Evolutionary conservation across 2,329 filamentous ascomycete species (phyloP).

Genomic region (Alternaria burnsii): DNA sequence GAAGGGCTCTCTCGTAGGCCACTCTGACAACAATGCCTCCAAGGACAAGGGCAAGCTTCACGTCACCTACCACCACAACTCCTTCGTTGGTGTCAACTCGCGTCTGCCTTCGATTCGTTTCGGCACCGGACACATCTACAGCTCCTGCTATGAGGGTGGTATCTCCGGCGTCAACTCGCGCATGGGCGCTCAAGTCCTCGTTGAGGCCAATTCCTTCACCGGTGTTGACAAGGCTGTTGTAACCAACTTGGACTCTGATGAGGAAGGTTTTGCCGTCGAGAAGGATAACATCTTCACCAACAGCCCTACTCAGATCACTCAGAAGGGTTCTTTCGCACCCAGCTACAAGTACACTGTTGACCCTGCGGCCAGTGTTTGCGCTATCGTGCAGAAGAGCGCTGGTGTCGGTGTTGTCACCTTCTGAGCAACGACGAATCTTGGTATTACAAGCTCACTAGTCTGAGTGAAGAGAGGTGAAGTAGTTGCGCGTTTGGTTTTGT

Average conservation of each 20-base stretch:
- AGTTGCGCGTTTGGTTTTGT: slow-evolving; percentile 21
- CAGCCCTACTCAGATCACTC: slow-evolving; percentile 55
- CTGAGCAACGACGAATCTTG: slow-evolving; percentile 14
- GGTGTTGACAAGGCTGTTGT: slow-evolving; percentile 65
- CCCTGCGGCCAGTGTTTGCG: slow-evolving; percentile 35
- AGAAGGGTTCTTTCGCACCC: slow-evolving; percentile 61
- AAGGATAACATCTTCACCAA: slow-evolving; percentile 57
- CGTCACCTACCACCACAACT: slow-evolving; percentile 73
- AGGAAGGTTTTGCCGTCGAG: slow-evolving; percentile 58
- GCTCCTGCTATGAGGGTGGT: slow-evolving; percentile 54
- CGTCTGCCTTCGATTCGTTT: slow-evolving; percentile 71
- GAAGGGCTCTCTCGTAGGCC: slow-evolving; percentile 68
- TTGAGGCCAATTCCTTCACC: slow-evolving; percentile 63
- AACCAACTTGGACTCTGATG: slow-evolving; percentile 64
- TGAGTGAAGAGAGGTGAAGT: slow-evolving; percentile 1
- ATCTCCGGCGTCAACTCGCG: slow-evolving; percentile 55
- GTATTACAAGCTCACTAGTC: not conserved
- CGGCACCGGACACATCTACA: slow-evolving; percentile 70
- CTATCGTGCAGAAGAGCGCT: slow-evolving; percentile 39
- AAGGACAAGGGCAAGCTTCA: slow-evolving; percentile 67
- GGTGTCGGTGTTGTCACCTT: slow-evolving; percentile 45
- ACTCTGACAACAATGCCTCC: slow-evolving; percentile 34
- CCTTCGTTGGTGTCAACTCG: slow-evolving; percentile 70
- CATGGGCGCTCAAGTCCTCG: slow-evolving; percentile 55
- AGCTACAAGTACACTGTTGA: slow-evolving; percentile 61